phyloP scores from a whole-genome alignment of 257 asterid genomes.

The Galeopsis tetrahit region DNA sequence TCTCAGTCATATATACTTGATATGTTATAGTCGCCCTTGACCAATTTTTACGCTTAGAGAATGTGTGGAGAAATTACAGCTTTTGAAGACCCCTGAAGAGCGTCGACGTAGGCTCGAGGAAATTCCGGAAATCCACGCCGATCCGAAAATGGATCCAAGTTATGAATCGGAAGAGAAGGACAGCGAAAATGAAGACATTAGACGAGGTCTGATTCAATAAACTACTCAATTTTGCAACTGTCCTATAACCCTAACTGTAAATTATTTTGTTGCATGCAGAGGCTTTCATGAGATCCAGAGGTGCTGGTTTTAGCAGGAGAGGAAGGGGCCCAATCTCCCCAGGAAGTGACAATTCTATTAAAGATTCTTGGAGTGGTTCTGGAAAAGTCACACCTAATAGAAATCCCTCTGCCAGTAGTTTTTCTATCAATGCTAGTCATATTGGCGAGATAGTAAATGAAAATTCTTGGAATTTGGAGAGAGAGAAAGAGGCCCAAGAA shows the following conservation, averaged over 20 bases:
- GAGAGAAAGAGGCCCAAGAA: slow-evolving; percentile 55
- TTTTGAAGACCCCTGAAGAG: slow-evolving; percentile 93
- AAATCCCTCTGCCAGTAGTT: slow-evolving; percentile 49
- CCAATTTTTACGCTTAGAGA: slow-evolving; percentile 87
- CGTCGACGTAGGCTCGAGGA: slow-evolving; percentile 89
- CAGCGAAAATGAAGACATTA: slow-evolving; percentile 67
- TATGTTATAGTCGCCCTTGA: slow-evolving; percentile 55
- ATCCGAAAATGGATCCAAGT: slow-evolving; percentile 96
- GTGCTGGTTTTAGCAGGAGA: slow-evolving; percentile 69
- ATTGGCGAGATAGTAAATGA: slow-evolving; percentile 54
- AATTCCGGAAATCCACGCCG: slow-evolving; percentile 80
- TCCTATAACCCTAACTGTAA: slow-evolving; percentile 10
- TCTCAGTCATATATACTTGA: neutral
- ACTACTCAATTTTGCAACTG: neutral
- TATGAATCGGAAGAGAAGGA: slow-evolving; percentile 86
- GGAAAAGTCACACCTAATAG: slow-evolving; percentile 51
- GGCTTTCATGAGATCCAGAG: slow-evolving; percentile 63
- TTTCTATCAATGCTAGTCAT: slow-evolving; percentile 46
- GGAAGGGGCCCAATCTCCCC: slow-evolving; percentile 81
- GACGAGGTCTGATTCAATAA: slow-evolving; percentile 60
- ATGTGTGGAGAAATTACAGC: slow-evolving; percentile 92
- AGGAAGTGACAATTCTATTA: slow-evolving; percentile 56
- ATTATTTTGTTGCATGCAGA: slow-evolving; percentile 52
- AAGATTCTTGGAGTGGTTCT: slow-evolving; percentile 65
- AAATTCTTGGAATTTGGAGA: slow-evolving; percentile 59